Evolutionary conservation across 345 rosid genomes (phyloP), one percentile per base, ranked within the genome.

Genomic region (Odontarrhena argentea): DNA sequence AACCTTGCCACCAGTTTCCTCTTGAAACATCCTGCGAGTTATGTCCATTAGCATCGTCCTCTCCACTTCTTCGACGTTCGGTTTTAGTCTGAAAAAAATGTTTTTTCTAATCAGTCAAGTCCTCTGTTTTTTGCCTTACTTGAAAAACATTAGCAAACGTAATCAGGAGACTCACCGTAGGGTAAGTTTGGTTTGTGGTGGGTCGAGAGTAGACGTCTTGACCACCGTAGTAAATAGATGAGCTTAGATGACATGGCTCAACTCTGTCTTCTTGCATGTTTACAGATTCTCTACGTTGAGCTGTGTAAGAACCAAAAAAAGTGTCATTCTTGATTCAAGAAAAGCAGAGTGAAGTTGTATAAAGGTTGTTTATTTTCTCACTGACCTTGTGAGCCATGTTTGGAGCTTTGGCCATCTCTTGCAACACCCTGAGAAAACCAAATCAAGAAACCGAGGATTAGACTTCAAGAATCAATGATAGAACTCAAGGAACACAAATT

Each of bases 1-100:
- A 90, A 80, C 98, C 98, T 82, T 87, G 85, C 98, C 98, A 93
- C 98, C 98, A 93, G 63, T 93, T 90, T 75, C 97, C 98, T 79
- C 98, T 86, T 14, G 96, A 85, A 37, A 83, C 98, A 79, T 76
- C 81, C 15, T 76, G 76, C 1, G 92, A 74, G 68, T 81, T 82
- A 55, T 75, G 73, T 63, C 78, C 87, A 54, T 79, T 82, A 22
- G 82, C 75, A 73, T 83, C 96, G 67, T 82, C 85, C 67, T 84
- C 93, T 44, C 71, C 63, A 6, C 36, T 59, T 69, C 52, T 87
- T 24, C 65, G 79, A 34, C 82, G 86, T 40, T 86, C 87, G 80
- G 78, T 87, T 46, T 75, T 74, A 12, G n/a, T 57, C 75, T 69
- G 51, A 64, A 37, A 55, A 32, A 1, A 5, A 60, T 37, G 35